Evolutionary conservation across 202 grass and related monocot species (phyloP).

Genomic region (Carex arenaria): DNA sequence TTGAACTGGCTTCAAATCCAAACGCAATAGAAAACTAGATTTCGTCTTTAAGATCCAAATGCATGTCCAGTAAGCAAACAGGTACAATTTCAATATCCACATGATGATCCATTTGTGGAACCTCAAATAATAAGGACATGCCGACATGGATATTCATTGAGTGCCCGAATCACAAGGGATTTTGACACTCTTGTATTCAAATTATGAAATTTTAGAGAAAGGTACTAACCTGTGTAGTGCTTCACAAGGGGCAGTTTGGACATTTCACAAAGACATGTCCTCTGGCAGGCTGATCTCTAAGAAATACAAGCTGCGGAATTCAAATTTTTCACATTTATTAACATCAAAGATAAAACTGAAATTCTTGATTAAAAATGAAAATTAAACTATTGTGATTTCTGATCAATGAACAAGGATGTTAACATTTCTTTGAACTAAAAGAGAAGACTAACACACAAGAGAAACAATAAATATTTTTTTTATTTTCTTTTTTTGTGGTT

Average conservation of each 20-base stretch:
- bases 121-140: not conserved
- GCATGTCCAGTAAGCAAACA: not conserved
- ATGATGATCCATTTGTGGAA: not conserved
- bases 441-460: not conserved
- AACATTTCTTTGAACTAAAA: not conserved
- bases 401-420: not conserved
- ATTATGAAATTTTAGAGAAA: not conserved
- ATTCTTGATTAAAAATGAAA: conserved; percentile 13
- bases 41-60: not conserved
- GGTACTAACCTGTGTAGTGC: conserved; percentile 1
- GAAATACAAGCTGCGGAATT: conserved; percentile 76
- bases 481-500: not conserved
- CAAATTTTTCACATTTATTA: not conserved
- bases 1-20: not conserved
- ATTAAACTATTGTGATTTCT: not conserved
- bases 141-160: not conserved
- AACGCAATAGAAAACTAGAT: not conserved
- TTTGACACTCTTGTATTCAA: not conserved
- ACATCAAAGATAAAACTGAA: conserved; percentile 9
- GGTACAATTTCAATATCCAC: not conserved
- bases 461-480: not conserved
- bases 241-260: not conserved
- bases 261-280: conserved; percentile 65
- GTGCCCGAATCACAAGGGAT: not conserved
- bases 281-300: conserved; percentile 84